Percentiles rank a stretch among this genome's conserved stretches.
Evolutionary conservation across 1,139 yeast genomes (phyloP).

Genomic region (Debaryomyces fabryi): DNA sequence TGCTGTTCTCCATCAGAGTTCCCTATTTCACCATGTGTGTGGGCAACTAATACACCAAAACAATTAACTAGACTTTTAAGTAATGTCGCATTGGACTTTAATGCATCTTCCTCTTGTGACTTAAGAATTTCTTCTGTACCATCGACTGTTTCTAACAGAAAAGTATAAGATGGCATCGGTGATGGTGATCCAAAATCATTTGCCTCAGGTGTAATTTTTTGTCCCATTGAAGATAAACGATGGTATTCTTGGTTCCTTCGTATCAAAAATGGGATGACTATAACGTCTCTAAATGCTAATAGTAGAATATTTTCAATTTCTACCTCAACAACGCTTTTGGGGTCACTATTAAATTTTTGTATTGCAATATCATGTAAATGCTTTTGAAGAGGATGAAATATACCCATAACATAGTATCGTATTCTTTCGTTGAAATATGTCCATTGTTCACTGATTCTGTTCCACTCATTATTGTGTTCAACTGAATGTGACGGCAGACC

Average conservation of each 20-base stretch:
- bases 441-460: constrained; percentile 29
- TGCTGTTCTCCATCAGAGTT: constrained; percentile 26
- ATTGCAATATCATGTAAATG: constrained; percentile 22
- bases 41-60: constrained; percentile 26
- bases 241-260: constrained; percentile 17
- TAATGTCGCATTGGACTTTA: constrained; percentile 12
- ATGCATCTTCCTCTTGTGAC: constrained; percentile 12
- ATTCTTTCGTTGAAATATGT: constrained; percentile 35
- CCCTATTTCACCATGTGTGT: constrained; percentile 19
- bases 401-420: constrained; percentile 29
- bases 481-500: neutral
- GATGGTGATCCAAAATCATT: neutral
- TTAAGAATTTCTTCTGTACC: neutral
- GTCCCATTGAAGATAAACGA: neutral
- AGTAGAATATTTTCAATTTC: constrained; percentile 35
- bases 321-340: constrained; percentile 18
- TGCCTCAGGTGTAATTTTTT: neutral
- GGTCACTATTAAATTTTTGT: constrained; percentile 12
- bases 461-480: constrained; percentile 22
- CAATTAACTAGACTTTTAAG: constrained; percentile 22
- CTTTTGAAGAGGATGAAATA: constrained; percentile 35
- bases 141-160: neutral
- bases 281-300: constrained; percentile 34
- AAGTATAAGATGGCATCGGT: neutral
- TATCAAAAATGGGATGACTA: constrained; percentile 33